Percentiles rank a stretch among this genome's conserved stretches.
These are phyloP conservation scores for Cercospora sp. DNA, from an alignment of 2,329 filamentous ascomycete genomes.

Conservation along the genomic window DNA sequence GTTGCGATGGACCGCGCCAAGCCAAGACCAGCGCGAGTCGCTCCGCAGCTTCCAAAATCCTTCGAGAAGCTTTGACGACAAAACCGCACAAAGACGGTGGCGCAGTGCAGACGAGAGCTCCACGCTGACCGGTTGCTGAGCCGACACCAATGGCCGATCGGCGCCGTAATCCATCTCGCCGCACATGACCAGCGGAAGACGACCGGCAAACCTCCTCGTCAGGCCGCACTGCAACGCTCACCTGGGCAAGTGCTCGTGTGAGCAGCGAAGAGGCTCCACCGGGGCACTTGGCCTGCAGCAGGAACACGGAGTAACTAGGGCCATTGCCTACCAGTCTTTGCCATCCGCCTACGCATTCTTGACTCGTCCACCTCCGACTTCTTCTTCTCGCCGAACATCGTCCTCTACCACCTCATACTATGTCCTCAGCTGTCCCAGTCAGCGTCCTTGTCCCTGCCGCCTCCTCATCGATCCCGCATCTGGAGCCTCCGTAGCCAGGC, in stretches of 20 bases:
- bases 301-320: neutral
- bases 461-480: neutral
- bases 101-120: slow-evolving; percentile 2
- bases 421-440: slow-evolving; percentile 7
- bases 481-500: neutral
- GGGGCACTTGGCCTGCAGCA: neutral
- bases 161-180: neutral
- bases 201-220: neutral
- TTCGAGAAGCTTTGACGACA: neutral
- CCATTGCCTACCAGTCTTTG: neutral
- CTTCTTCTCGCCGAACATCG: neutral
- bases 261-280: neutral
- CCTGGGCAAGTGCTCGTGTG: neutral
- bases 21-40: neutral
- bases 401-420: neutral
- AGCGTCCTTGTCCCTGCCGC: neutral
- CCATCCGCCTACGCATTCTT: neutral
- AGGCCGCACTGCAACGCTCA: neutral
- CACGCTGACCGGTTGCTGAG: slow-evolving; percentile 4
- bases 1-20: neutral
- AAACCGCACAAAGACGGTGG: neutral
- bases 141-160: neutral
- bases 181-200: slow-evolving; percentile 1
- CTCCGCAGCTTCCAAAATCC: slow-evolving; percentile 7
- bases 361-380: neutral